Evolutionary conservation across 1,284 basidiomycete species (phyloP).

Genomic region (Moesziomyces sp.): DNA sequence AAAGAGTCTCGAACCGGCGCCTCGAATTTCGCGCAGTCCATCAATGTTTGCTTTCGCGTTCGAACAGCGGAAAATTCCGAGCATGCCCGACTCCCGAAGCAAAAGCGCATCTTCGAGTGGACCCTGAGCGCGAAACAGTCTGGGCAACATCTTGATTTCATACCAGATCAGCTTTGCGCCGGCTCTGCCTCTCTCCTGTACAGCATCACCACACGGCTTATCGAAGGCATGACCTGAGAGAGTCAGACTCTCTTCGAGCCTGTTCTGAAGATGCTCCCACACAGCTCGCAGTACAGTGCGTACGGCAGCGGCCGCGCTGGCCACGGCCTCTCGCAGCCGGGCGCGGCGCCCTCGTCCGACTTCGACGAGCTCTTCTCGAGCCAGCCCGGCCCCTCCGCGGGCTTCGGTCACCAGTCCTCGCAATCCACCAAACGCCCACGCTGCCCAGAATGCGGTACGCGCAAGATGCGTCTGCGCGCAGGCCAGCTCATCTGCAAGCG

Average conservation of each 20-base stretch:
- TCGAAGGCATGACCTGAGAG: not conserved
- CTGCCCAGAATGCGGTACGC: slow-evolving; percentile 48
- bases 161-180: too few relatives aligned
- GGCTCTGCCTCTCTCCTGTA: too few relatives aligned
- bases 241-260: too few relatives aligned
- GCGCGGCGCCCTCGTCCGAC: slow-evolving; percentile 28
- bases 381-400: slow-evolving; percentile 20
- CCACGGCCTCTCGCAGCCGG: slow-evolving; percentile 30
- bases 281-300: slow-evolving; percentile 5
- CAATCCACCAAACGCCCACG: slow-evolving; percentile 29
- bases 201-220: not conserved
- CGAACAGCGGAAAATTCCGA: too few relatives aligned
- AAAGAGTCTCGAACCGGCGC: too few relatives aligned
- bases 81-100: too few relatives aligned
- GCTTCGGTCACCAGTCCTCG: slow-evolving; percentile 8
- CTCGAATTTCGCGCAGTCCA: too few relatives aligned
- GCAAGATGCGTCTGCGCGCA: slow-evolving; percentile 41
- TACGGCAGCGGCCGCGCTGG: slow-evolving; percentile 7
- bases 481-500: slow-evolving; percentile 52
- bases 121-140: too few relatives aligned
- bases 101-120: too few relatives aligned
- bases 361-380: slow-evolving; percentile 31
- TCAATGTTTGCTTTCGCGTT: too few relatives aligned
- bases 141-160: too few relatives aligned
- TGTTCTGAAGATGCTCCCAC: slow-evolving; percentile 7